A percentile compares a stretch with the other conserved stretches of the same genome.
Evolutionary conservation across 768 basidiomycete genomes (phyloP).

Genomic region (Kwoniella sp.): DNA sequence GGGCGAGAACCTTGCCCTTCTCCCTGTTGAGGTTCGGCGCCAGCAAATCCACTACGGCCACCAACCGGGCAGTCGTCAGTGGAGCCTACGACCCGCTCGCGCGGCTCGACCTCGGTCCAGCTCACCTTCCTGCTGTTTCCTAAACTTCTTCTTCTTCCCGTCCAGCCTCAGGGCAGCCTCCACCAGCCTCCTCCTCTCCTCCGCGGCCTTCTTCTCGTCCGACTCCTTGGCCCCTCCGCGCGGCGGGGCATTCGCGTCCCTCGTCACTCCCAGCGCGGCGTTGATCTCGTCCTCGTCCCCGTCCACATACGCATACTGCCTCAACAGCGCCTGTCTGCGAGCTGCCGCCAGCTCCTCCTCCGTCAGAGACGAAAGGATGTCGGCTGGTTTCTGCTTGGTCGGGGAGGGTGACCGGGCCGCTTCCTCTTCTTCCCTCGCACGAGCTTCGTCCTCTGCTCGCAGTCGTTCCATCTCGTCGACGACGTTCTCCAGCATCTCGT

Average conservation of each 20-base stretch:
- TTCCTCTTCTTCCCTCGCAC: conserved; percentile 7
- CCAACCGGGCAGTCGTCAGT: too few relatives aligned
- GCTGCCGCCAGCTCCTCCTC: conserved; percentile 44
- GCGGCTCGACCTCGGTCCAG: background rate
- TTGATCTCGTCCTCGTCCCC: conserved; percentile 16
- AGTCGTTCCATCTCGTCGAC: conserved; percentile 30
- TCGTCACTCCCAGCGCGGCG: background rate
- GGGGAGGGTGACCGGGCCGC: conserved; percentile 4
- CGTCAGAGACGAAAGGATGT: conserved; percentile 28
- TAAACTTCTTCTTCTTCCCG: conserved; percentile 46
- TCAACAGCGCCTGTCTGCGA: conserved; percentile 34
- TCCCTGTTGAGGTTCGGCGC: conserved; percentile 48
- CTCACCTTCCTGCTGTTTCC: conserved; percentile 44
- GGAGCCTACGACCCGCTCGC: background rate
- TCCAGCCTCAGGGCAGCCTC: conserved; percentile 43
- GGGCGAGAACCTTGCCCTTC: conserved; percentile 39
- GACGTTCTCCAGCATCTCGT: conserved; percentile 26
- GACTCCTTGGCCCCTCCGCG: conserved; percentile 18
- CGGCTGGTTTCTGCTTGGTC: background rate
- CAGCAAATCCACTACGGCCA: conserved; percentile 44
- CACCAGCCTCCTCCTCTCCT: conserved; percentile 38
- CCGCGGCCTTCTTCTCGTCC: conserved; percentile 43
- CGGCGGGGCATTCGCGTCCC: conserved; percentile 30
- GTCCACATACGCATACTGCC: conserved; percentile 48
- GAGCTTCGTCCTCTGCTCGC: conserved; percentile 10